Evolutionary conservation across 208 protist species (phyloP), one percentile per base, ranked within the genome.

Genomic region (Trichomonas tenax): DNA sequence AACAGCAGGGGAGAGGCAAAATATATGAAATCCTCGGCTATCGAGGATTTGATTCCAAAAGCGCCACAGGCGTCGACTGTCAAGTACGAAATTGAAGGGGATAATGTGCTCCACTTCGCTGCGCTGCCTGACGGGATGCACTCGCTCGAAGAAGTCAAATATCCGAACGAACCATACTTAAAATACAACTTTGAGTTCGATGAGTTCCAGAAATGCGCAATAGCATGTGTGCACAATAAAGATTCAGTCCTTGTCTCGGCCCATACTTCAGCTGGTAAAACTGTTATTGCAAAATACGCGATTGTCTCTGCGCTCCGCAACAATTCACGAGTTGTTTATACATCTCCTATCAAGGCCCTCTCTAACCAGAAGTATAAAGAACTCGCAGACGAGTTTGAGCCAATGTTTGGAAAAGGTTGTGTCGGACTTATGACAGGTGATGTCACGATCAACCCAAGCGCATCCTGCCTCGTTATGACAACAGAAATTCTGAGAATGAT

Each of bases 261-360:
- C 0, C 99, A 99, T 97, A 99, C 99, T 8, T 99, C 98, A 36
- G 99, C 99, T 45, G 99, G 99, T 96, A 99, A 99, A 97, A 99
- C 99, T 15, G 99, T 99, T 4, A 98, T 99, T 40, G 99, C 99
- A 17, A 98, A 99, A 96, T 99, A 99, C 97, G 99, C 99, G 63
- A 99, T 99, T 97, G 99, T 99, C 0, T 99, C 99, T 97, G 98
- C 98, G 40, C 97, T 99, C 49, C 97, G 98, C 10, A 98, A 99
- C 96, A 98, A 99, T 96, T 99, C 99, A 97, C 98, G 99, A 21
- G 99, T 99, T 31, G 99, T 99, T 84, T 99, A 99, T 97, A 99
- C 99, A 51, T 99, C 99, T 8, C 99, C 99, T 45, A 99, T 99
- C 97, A 99, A 99, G 96, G 99, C 99, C 0, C 98, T 99, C 0